These are phyloP conservation scores for Scedosporium apiospermum DNA, from an alignment of 2,329 filamentous ascomycete species.

Conservation along the genomic window DNA sequence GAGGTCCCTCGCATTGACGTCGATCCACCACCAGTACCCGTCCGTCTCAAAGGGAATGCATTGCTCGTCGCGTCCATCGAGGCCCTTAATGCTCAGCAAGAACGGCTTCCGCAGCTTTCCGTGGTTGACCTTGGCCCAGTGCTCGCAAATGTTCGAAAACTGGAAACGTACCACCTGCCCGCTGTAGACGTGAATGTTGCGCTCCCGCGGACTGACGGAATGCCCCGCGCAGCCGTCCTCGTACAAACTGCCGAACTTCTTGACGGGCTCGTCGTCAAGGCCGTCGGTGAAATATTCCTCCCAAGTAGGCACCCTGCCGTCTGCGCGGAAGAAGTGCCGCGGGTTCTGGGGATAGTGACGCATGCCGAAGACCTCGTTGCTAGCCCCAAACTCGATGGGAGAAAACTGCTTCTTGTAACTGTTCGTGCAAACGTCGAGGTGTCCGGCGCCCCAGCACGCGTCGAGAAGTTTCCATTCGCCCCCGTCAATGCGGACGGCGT, in stretches of 20 bases:
- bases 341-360: conserved; percentile 68
- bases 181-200: conserved; percentile 47
- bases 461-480: conserved; percentile 90
- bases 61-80: conserved; percentile 59
- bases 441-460: conserved; percentile 84
- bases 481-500: conserved; percentile 77
- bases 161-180: conserved; percentile 60
- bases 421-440: conserved; percentile 40
- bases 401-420: conserved; percentile 61
- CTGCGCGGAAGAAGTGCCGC: conserved; percentile 62
- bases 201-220: conserved; percentile 45
- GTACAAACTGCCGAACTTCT: conserved; percentile 33
- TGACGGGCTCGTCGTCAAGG: conserved; percentile 26
- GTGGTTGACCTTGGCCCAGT: conserved; percentile 66
- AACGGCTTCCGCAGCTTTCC: conserved; percentile 56
- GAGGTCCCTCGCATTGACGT: conserved; percentile 57
- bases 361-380: conserved; percentile 72
- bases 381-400: conserved; percentile 48
- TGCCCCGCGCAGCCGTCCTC: conserved; percentile 44
- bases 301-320: conserved; percentile 62
- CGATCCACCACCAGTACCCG: conserved; percentile 72
- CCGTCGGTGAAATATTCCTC: conserved; percentile 68
- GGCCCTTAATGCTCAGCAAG: conserved; percentile 56
- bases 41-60: conserved; percentile 66
- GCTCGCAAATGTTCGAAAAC: conserved; percentile 68